A percentile compares a stretch with the other conserved stretches of the same genome.
These are phyloP conservation scores for Hypoxylon cercidicola DNA, from an alignment of 495 filamentous ascomycete species.

Conservation along the genomic window DNA sequence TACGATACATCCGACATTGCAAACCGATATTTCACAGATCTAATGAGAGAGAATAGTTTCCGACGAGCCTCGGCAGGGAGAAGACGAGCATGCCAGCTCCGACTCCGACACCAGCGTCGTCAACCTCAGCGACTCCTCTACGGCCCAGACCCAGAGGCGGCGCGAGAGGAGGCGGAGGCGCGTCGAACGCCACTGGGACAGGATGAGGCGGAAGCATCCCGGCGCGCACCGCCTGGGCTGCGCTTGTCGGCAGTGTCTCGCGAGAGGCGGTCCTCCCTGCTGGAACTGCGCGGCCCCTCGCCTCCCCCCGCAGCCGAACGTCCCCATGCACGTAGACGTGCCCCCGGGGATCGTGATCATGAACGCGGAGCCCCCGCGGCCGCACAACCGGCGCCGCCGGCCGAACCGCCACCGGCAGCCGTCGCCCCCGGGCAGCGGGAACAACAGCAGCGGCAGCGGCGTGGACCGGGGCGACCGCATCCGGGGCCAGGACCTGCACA, in stretches of 20 bases:
- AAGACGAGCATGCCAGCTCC: constrained; percentile 41
- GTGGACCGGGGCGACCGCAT: constrained; percentile 42
- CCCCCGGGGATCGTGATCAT: constrained; percentile 31
- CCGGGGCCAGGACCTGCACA: constrained; percentile 53
- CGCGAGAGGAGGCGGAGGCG: constrained; percentile 49
- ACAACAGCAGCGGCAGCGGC: constrained; percentile 17
- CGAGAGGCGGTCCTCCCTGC: constrained; percentile 50
- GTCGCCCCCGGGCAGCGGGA: constrained; percentile 17
- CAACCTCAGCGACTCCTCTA: constrained; percentile 48
- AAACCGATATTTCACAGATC: too few species aligned
- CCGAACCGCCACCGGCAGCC: too few species aligned
- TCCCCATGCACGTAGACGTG: constrained; percentile 28
- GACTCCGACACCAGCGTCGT: constrained; percentile 49
- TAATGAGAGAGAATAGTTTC: constrained; percentile 40
- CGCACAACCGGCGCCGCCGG: too few species aligned
- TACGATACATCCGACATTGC: constrained; percentile 29
- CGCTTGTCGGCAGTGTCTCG: constrained; percentile 52
- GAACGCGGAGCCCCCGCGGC: constrained; percentile 20
- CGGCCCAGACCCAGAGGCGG: constrained; percentile 48
- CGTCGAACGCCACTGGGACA: constrained; percentile 51
- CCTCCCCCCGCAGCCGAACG: constrained; percentile 43
- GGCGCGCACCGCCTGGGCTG: constrained; percentile 56
- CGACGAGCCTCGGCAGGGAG: constrained; percentile 45
- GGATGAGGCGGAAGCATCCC: constrained; percentile 52
- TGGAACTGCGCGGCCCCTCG: constrained; percentile 58